Evolutionary conservation across 208 protist genomes (phyloP), one percentile per base, ranked within the genome.

Genomic region (Balamuthia mandrillaris): DNA sequence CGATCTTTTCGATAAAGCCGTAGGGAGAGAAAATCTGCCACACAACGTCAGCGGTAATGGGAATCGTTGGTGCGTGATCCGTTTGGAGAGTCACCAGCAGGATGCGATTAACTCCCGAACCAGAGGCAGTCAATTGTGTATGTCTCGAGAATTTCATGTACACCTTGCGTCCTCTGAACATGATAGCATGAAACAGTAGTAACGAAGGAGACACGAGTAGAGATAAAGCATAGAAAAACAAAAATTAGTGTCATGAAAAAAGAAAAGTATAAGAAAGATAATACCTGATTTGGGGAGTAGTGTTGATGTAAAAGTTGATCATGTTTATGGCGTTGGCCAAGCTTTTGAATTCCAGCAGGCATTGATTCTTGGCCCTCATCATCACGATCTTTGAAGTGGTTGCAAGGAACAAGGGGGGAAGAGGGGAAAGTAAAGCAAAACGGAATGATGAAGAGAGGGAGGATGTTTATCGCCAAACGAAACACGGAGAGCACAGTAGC

Each of bases 231-330:
- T 18, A n/a, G 49, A 18, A 56, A 56, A 56, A 24, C 18, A n/a
- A 56, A n/a, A 56, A 56, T 24, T 56, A n/a, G 49, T 56, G 18
- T n/a, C 18, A 56, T 56, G n/a, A 56, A 18, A 56, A 56, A 56
- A 56, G n/a, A 56, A 56, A 56, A 56, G 49, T 24, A 56, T 18
- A 56, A 56, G 49, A 56, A 56, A 24, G 49, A n/a, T n/a, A 18
- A 56, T 56, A 56, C 49, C 49, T 14, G 21, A 75, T 24, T 6
- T 54, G 66, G 16, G 66, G 66, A 24, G 47, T 37, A 6, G 66
- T 75, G 42, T 49, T 75, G 41, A 75, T 75, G 66, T 75, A 75
- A 44, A 75, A 75, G 66, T 75, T 75, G 66, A 14, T 33, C 66
- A 75, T 75, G 42, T 54, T 37, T 37, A 75, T 75, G 66, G 66